A percentile compares a stretch with the other conserved stretches of the same genome.
These are phyloP conservation scores for Chernovozyma sophiae-reginae DNA, from an alignment of 1,139 yeast genomes.

Conservation along the genomic window DNA sequence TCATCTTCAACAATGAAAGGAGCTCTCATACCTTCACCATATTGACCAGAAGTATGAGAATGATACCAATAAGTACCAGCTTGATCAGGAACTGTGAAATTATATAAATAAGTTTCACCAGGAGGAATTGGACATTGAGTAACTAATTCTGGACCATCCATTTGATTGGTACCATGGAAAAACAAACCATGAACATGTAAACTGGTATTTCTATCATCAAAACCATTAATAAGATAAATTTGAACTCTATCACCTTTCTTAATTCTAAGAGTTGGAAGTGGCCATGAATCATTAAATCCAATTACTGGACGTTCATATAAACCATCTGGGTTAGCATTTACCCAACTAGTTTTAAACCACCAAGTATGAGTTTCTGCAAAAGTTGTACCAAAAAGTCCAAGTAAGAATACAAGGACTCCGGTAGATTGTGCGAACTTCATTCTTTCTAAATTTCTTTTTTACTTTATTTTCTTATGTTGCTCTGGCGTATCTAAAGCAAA, in stretches of 20 bases:
- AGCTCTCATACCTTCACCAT: constrained; percentile 78
- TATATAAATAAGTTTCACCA: constrained; percentile 59
- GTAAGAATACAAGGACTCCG: constrained; percentile 2
- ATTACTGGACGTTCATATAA: constrained; percentile 46
- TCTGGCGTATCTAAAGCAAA: no score
- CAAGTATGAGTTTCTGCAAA: constrained; percentile 47
- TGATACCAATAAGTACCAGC: constrained; percentile 81
- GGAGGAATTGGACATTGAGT: constrained; percentile 78
- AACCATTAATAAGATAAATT: constrained; percentile 55
- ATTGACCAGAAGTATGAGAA: constrained; percentile 74
- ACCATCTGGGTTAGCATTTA: constrained; percentile 66
- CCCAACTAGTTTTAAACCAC: constrained; percentile 53
- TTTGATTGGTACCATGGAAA: constrained; percentile 54
- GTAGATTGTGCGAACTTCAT: background rate
- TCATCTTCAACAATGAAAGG: constrained; percentile 64
- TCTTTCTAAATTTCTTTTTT: background rate
- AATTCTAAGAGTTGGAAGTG: constrained; percentile 66
- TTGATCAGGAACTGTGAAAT: constrained; percentile 61
- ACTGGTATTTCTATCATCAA: constrained; percentile 52
- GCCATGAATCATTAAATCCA: constrained; percentile 71
- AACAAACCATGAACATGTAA: constrained; percentile 76
- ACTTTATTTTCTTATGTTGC: no score
- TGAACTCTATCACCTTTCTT: constrained; percentile 59
- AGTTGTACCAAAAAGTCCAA: constrained; percentile 10
- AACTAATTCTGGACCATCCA: constrained; percentile 78